These are phyloP conservation scores for Phyllosticta citriasiana DNA, from an alignment of 2,329 filamentous ascomycete species.

Conservation along the genomic window DNA sequence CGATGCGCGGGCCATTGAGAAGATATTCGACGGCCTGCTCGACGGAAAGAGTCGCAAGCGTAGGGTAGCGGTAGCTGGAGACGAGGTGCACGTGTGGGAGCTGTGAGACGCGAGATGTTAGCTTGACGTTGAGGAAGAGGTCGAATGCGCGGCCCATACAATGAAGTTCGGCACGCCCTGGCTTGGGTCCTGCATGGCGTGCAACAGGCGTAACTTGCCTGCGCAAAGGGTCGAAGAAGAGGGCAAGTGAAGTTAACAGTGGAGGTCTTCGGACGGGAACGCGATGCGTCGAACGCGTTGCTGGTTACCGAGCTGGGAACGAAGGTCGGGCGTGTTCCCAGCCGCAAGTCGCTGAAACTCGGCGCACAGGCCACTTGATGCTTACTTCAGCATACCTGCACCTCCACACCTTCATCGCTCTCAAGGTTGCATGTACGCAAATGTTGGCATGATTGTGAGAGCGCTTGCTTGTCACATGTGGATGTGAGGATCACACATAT, in stretches of 20 bases:
- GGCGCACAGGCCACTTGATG: neutral
- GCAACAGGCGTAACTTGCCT: neutral
- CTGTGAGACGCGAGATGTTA: constrained; percentile 32
- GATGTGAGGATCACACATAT: too few species aligned
- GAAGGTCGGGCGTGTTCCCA: neutral
- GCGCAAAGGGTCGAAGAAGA: neutral
- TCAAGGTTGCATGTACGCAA: too few species aligned
- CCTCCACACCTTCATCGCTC: too few species aligned
- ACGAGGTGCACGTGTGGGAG: constrained; percentile 84
- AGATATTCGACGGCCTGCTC: constrained; percentile 77
- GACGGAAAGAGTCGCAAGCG: constrained; percentile 58
- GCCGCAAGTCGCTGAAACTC: constrained; percentile 7
- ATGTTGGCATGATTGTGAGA: too few species aligned
- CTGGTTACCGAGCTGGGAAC: neutral
- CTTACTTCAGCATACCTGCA: neutral
- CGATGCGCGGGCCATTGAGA: constrained; percentile 71
- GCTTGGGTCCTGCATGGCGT: constrained; percentile 12
- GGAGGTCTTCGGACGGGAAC: neutral
- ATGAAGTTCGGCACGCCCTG: constrained; percentile 8
- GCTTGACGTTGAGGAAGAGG: neutral
- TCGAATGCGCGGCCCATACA: constrained; percentile 7
- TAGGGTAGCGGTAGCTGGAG: constrained; percentile 71
- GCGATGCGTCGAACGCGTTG: constrained; percentile 4
- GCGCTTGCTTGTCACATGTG: neutral
- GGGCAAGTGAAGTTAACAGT: neutral